Evolutionary conservation across 2,329 filamentous ascomycete species (phyloP).

Genomic region (Septoria petroselini): DNA sequence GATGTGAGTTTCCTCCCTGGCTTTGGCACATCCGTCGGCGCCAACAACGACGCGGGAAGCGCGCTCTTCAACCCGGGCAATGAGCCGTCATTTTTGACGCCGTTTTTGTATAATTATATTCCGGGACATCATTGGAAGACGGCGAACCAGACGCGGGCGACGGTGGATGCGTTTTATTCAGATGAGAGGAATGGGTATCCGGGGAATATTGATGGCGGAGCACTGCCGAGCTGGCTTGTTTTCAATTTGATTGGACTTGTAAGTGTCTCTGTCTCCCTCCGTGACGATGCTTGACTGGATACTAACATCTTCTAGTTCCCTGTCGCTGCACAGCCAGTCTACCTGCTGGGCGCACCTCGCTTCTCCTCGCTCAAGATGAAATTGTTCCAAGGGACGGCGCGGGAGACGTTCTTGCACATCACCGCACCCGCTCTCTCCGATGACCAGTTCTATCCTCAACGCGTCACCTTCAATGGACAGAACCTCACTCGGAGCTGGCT

Average conservation of each 20-base stretch:
- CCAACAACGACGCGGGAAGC: constrained; percentile 27
- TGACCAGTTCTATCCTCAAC: constrained; percentile 21
- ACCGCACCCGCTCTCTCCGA: constrained; percentile 16
- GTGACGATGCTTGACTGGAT: background rate
- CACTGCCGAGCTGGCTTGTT: constrained; percentile 51
- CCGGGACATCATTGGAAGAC: constrained; percentile 38
- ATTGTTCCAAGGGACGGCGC: constrained; percentile 20
- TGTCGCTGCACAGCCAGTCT: constrained; percentile 48
- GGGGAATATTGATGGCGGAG: constrained; percentile 49
- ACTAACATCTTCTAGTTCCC: constrained; percentile 37
- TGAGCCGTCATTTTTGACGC: constrained; percentile 43
- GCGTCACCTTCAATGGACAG: constrained; percentile 20
- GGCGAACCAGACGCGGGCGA: constrained; percentile 37
- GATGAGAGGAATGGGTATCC: constrained; percentile 43
- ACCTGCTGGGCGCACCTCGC: constrained; percentile 48
- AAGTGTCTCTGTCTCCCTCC: background rate
- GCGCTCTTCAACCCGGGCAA: constrained; percentile 35
- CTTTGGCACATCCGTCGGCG: constrained; percentile 17
- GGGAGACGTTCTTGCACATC: constrained; percentile 16
- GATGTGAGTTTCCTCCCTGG: constrained; percentile 24
- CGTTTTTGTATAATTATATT: constrained; percentile 43
- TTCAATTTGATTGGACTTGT: constrained; percentile 50
- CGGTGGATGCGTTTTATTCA: constrained; percentile 45
- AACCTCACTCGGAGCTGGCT: constrained; percentile 23
- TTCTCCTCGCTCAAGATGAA: constrained; percentile 34